phyloP scores from a whole-genome alignment of 2,329 filamentous ascomycete species.

The Apiospora malaysiana region DNA sequence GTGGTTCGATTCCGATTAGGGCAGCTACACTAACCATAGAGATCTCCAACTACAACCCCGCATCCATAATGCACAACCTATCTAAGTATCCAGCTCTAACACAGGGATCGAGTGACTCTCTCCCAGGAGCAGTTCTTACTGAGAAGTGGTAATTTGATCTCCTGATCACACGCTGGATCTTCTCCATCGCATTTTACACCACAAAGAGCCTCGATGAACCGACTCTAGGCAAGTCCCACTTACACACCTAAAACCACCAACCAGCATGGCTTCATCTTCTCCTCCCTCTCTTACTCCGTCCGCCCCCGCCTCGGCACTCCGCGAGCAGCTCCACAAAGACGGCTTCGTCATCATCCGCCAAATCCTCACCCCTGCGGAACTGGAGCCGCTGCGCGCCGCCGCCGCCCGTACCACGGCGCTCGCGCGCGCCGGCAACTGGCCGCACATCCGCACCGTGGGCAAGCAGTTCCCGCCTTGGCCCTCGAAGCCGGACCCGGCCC shows the following conservation, averaged over 20 bases:
- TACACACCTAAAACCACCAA: neutral
- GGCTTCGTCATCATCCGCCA: slow-evolving; percentile 78
- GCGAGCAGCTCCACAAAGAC: slow-evolving; percentile 66
- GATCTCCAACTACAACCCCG: slow-evolving; percentile 4
- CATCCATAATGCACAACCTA: neutral
- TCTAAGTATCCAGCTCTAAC: too few relatives aligned
- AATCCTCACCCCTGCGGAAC: slow-evolving; percentile 61
- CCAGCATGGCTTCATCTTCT: neutral
- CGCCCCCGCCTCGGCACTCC: slow-evolving; percentile 38
- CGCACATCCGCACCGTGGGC: slow-evolving; percentile 80
- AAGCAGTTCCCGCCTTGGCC: slow-evolving; percentile 93
- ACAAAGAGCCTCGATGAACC: too few relatives aligned
- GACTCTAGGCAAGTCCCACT: too few relatives aligned
- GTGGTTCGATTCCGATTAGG: neutral
- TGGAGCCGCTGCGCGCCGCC: slow-evolving; percentile 65
- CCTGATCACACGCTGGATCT: too few relatives aligned
- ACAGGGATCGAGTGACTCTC: neutral
- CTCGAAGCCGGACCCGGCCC: slow-evolving; percentile 47
- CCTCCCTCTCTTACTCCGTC: neutral
- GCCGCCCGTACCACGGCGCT: slow-evolving; percentile 61
- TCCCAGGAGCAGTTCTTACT: neutral
- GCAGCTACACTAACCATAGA: neutral
- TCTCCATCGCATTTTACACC: too few relatives aligned
- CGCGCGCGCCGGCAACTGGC: slow-evolving; percentile 77
- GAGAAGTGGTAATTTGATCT: neutral